phyloP scores from a whole-genome alignment of 1,284 basidiomycete species.

The Ceratobasidium sp. region DNA sequence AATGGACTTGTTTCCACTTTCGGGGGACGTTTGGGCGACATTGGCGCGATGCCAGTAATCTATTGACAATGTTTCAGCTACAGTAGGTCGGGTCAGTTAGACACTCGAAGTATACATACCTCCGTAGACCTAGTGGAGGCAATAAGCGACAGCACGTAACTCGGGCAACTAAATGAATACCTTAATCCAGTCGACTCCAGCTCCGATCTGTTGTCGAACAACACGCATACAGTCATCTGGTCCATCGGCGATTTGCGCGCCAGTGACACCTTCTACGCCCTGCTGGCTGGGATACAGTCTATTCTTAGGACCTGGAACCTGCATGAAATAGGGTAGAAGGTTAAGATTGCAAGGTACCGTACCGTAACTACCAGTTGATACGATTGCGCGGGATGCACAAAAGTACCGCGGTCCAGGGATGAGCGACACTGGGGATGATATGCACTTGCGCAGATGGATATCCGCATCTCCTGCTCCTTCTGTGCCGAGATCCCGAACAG shows the following conservation, averaged over 20 bases:
- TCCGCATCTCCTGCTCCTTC: slow-evolving; percentile 71
- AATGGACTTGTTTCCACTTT: slow-evolving; percentile 50
- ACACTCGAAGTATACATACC: slow-evolving; percentile 52
- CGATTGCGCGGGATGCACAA: slow-evolving; percentile 66
- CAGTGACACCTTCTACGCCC: slow-evolving; percentile 63
- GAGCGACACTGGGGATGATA: slow-evolving; percentile 60
- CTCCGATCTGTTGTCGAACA: slow-evolving; percentile 67
- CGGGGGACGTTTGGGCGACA: slow-evolving; percentile 55
- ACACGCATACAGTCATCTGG: slow-evolving; percentile 62
- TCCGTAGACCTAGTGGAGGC: slow-evolving; percentile 56
- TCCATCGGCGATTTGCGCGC: slow-evolving; percentile 67
- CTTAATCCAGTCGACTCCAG: slow-evolving; percentile 67
- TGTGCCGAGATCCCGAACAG: slow-evolving; percentile 70
- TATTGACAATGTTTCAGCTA: slow-evolving; percentile 46
- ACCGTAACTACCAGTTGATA: slow-evolving; percentile 69
- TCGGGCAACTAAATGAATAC: slow-evolving; percentile 28
- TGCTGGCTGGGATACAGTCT: slow-evolving; percentile 57
- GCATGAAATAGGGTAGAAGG: not conserved
- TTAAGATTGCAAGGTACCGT: slow-evolving; percentile 33
- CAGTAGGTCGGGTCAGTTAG: slow-evolving; percentile 32
- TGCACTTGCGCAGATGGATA: slow-evolving; percentile 63
- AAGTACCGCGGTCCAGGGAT: slow-evolving; percentile 71
- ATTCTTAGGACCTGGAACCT: slow-evolving; percentile 61
- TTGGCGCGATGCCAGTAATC: slow-evolving; percentile 63
- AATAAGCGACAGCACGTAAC: not conserved